Evolutionary conservation across 306 rosid genomes (phyloP).

Genomic region (Geum urbanum): DNA sequence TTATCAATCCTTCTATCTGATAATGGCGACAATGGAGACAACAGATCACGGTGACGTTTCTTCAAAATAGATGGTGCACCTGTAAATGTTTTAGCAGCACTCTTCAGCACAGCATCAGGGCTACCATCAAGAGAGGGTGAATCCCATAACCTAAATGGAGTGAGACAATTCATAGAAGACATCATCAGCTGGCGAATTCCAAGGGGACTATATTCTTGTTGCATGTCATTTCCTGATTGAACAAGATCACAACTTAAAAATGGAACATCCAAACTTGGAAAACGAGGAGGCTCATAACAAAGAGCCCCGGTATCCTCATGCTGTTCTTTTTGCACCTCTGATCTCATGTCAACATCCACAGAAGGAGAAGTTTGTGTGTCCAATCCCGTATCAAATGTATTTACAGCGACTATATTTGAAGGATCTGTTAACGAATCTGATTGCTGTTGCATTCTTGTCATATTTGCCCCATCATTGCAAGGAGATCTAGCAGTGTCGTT

Average conservation of each 20-base stretch:
- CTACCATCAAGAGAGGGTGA: constrained; percentile 71
- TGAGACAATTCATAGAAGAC: constrained; percentile 82
- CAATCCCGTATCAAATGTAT: constrained; percentile 50
- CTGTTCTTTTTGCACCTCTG: constrained; percentile 38
- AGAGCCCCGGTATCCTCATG: constrained; percentile 56
- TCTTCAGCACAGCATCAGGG: constrained; percentile 76
- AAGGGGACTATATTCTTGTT: constrained; percentile 95
- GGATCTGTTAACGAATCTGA: constrained; percentile 41
- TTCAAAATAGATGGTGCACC: constrained; percentile 87
- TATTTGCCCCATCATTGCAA: constrained; percentile 31
- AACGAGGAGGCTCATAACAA: constrained; percentile 94
- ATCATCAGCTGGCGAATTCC: constrained; percentile 94
- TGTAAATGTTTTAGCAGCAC: constrained; percentile 87
- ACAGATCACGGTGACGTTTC: constrained; percentile 75
- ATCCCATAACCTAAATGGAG: constrained; percentile 92
- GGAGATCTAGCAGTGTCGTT: constrained; percentile 50
- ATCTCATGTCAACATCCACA: constrained; percentile 26
- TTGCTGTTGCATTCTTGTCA: constrained; percentile 40
- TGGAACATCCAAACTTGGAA: constrained; percentile 87
- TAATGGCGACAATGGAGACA: constrained; percentile 87
- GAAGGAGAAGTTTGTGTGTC: constrained; percentile 41
- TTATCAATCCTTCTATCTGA: constrained; percentile 79
- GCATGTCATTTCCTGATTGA: constrained; percentile 75
- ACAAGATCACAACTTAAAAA: constrained; percentile 94
- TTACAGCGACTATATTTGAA: constrained; percentile 63